Percentiles rank a stretch among this genome's conserved stretches.
Evolutionary conservation across 2,329 filamentous ascomycete genomes (phyloP).

Genomic region (Fonsecaea multimorphosa): DNA sequence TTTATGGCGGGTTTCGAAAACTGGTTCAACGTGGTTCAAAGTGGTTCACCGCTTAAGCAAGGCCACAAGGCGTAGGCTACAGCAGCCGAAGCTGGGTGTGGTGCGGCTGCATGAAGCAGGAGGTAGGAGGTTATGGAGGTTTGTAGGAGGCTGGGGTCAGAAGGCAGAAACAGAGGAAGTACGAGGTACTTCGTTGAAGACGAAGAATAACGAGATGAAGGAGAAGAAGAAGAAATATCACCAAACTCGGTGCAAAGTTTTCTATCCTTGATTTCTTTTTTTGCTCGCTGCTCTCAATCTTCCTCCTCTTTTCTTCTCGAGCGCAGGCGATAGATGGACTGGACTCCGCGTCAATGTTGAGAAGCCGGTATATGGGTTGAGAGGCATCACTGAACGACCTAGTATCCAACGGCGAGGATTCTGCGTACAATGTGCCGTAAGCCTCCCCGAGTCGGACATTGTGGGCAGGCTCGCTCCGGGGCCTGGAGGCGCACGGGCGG

Average conservation of each 20-base stretch:
- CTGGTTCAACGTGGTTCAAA: slow-evolving; percentile 9
- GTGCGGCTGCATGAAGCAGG: slow-evolving; percentile 16
- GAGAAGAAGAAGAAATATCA: background rate
- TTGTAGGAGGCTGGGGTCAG: background rate
- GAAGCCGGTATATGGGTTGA: background rate
- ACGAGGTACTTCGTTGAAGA: no score
- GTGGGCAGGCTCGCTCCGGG: slow-evolving; percentile 14
- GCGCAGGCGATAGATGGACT: background rate
- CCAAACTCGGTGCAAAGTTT: background rate
- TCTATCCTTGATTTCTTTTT: background rate
- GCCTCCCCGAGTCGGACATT: slow-evolving; percentile 3
- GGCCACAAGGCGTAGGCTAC: slow-evolving; percentile 25
- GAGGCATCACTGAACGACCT: background rate
- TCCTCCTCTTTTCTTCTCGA: background rate
- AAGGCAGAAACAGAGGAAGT: background rate
- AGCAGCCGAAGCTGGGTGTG: slow-evolving; percentile 10
- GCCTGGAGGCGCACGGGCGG: slow-evolving; percentile 1
- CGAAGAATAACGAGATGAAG: background rate
- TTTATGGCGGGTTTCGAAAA: slow-evolving; percentile 23
- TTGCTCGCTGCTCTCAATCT: background rate
- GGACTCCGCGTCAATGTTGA: background rate
- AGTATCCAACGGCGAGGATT: background rate
- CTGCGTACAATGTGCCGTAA: slow-evolving; percentile 2
- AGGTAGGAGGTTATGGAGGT: slow-evolving; percentile 11
- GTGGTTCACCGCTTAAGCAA: slow-evolving; percentile 30